A percentile compares a stretch with the other conserved stretches of the same genome.
Conservation (phyloP, 257 asterid genomes). For the Nicotiana obtusifolia region DNA sequence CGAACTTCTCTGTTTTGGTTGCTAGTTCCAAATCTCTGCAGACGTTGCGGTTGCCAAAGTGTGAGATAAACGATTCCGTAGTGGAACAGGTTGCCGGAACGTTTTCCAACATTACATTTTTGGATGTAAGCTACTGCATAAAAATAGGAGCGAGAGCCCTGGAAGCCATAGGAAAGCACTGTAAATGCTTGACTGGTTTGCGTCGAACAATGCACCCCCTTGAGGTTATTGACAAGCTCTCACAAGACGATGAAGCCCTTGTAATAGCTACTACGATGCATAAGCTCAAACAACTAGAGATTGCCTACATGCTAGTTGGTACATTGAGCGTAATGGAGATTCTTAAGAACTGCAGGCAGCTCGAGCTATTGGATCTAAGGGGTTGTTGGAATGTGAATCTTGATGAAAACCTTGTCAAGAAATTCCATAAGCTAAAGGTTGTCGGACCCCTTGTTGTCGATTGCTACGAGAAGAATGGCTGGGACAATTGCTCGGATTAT, state of each 20-base stretch:
- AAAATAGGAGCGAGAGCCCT: slow-evolving; percentile 26
- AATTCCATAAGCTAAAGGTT: slow-evolving; percentile 31
- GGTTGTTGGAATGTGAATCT: slow-evolving; percentile 51
- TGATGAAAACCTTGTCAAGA: slow-evolving; percentile 30
- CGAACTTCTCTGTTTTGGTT: slow-evolving; percentile 2
- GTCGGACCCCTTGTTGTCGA: slow-evolving; percentile 40
- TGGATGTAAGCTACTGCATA: slow-evolving; percentile 38
- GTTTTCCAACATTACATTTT: slow-evolving; percentile 23
- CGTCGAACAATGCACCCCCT: slow-evolving; percentile 37
- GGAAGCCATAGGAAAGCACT: slow-evolving; percentile 28
- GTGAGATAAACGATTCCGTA: slow-evolving; percentile 19
- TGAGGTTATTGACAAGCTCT: slow-evolving; percentile 23
- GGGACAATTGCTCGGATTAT: slow-evolving; percentile 36
- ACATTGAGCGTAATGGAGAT: slow-evolving; percentile 24
- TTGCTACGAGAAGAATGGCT: slow-evolving; percentile 26
- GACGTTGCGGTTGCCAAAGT: slow-evolving; percentile 28
- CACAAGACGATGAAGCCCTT: slow-evolving; percentile 36
- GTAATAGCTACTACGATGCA: slow-evolving; percentile 37
- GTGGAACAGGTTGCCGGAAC: slow-evolving; percentile 24
- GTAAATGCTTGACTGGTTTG: slow-evolving; percentile 23
- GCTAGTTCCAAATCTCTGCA: slow-evolving; percentile 30
- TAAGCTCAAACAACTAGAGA: slow-evolving; percentile 38
- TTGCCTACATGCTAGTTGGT: slow-evolving; percentile 30
- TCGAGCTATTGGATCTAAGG: slow-evolving; percentile 30
- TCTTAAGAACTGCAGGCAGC: slow-evolving; percentile 20